phyloP scores from a whole-genome alignment of 495 filamentous ascomycete genomes.

The Hypoxylon trugodes region DNA sequence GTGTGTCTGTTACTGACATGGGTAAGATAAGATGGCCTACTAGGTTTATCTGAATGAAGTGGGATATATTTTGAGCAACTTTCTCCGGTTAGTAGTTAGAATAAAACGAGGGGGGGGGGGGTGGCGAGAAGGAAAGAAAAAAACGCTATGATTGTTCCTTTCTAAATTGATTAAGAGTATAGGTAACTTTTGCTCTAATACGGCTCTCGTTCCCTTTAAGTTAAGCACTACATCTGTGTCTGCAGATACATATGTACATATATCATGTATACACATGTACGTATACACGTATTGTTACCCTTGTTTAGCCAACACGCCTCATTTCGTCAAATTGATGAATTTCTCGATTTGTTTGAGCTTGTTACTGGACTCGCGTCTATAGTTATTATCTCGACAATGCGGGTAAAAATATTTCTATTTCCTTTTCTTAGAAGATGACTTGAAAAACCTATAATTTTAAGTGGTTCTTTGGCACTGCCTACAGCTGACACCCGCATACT shows the following conservation, averaged over 20 bases:
- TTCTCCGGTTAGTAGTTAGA: too few species aligned
- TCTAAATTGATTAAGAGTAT: too few species aligned
- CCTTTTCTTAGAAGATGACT: too few species aligned
- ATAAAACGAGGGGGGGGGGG: not conserved
- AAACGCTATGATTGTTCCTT: not conserved
- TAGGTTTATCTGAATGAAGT: not conserved
- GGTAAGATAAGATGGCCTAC: slow-evolving; percentile 9
- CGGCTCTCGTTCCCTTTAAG: too few species aligned
- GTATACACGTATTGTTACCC: not conserved
- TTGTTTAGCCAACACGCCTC: slow-evolving; percentile 15
- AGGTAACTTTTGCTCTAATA: too few species aligned
- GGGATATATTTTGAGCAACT: not conserved
- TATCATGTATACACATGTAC: not conserved
- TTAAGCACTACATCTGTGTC: not conserved
- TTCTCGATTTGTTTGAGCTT: not conserved
- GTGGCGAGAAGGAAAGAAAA: not conserved
- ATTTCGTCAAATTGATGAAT: slow-evolving; percentile 35
- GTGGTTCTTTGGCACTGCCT: too few species aligned
- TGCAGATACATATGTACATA: not conserved
- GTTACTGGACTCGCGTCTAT: not conserved
- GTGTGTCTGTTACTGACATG: slow-evolving; percentile 1
- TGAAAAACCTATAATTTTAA: too few species aligned
- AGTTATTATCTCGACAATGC: not conserved
- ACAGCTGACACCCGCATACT: too few species aligned
- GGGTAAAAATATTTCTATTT: too few species aligned